Base-by-base conservation (phyloP, 352 stramenopile species). In the Phytophthora nicotianae region DNA sequence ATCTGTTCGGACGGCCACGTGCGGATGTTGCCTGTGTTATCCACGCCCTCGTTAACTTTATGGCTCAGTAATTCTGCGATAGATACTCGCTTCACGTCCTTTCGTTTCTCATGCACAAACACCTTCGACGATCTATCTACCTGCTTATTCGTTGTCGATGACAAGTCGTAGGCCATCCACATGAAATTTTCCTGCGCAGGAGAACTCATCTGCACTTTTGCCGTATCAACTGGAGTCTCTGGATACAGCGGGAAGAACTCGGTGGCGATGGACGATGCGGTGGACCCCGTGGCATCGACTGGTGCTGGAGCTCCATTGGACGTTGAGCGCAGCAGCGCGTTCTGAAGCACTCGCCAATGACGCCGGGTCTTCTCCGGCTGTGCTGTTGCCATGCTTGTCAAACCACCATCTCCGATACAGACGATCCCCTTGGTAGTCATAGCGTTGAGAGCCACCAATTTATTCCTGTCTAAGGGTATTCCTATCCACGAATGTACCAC, bases 11-110 rank as follows among this genome's bases (percentile, higher is more conserved):
- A 90, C 24, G 87, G 84, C 87, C 87, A 96, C 48, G 81, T 94
- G 19, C 86, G 83, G 46, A 96, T 90, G 70, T 96, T 96, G 27
- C 87, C 87, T 35, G 87, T 96, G 72, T 96, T 96, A 71, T 96
- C 87, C 29, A 96, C 87, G 14, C 82, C 85, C 20, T 84, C 41
- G 43, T 95, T 90, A 56, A 90, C 68, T 27, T 89, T 62, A 62
- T 95, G 86, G 57, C 86, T 93, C 54, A 90, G 65, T 23, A 95
- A 49, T 57, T 95, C 83, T 3, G 75, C 56, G 7, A 93, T 62
- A 6, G 78, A 74, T 49, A 94, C 74, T 14, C 61, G 61, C 41
- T 77, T 77, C 24, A 71, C 41, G 24, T 69, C 68, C 53, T 83
- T 83, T n/a, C 72, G 64, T 74, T 91, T 93, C 49, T 93, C 84